Base-by-base conservation (phyloP, 805 yeast species). In the Candida andamanensis region DNA sequence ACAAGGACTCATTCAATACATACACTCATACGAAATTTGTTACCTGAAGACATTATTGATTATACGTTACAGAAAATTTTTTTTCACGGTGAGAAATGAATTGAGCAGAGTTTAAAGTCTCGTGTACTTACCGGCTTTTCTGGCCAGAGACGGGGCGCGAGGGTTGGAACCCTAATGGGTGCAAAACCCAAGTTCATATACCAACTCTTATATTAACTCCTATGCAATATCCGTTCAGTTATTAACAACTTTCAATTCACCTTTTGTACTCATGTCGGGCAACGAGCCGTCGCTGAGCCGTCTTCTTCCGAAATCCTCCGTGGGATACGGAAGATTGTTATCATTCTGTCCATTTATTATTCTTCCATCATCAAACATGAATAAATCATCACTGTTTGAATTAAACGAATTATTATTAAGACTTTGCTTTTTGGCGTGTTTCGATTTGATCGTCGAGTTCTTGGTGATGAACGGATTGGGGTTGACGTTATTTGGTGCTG, bases 21-120 rank as follows among this genome's bases (percentile, higher is more conserved):
- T 85, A 85, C 95, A 72, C 98, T 87, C 85, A 90, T 86, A 77
- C 97, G 87, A 86, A 83, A 92, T 80, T 90, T 90, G 83, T 87
- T 92, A 80, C 98, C 97, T 72, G 95, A 85, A 76, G 95, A 41
- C 46, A 41, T 41, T 30, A 28, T 35, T 36, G 24, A 33, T 16
- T 36, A 19, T 24, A 29, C 25, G 27, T 33, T 23, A 17, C 23
- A 28, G 28, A 28, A 32, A 32, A 12, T 22, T 26, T 29, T 33
- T 28, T 28, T 18, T 17, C n/a, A 8, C 10, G 8, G 11, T 19
- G 22, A 11, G 11, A 19, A 19, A 19, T 19, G 22, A 11, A 19
- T 8, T 19, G 22, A 19, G 22, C 8, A 19, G 11, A 8, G 22
- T 11, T 19, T 11, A 14, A 34, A 17, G 31, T 19, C 10, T 11